Evolutionary conservation across 139 green algal species (phyloP), one percentile per base, ranked within the genome.

Genomic region (Ettlia oleoabundans): DNA sequence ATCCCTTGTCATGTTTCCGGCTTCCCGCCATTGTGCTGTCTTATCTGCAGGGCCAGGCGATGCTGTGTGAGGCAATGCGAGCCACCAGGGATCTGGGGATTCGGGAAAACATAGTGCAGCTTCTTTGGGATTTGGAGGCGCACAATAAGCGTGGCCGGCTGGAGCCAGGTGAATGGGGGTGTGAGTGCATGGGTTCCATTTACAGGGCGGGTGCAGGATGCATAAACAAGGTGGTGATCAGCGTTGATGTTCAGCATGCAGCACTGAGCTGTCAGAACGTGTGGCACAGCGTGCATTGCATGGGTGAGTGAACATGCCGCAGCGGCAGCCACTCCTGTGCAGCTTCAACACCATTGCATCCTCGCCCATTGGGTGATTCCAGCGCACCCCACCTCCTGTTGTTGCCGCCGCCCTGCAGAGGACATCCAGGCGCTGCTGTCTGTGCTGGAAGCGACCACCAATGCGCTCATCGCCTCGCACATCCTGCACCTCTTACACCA

Each of bases 51-150:
- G 84, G 84, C 30, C 78, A 72, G 42, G 37, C 76, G 24, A 82
- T 78, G 68, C 63, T 88, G 40, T 63, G 67, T 1, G 58, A 77
- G n/a, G 79, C 82, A 10, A 53, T 88, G 62, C 64, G 69, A 4
- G 40, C 76, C 24, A 80, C 73, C 19, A 43, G 28, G 28, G 68
- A 75, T 47, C n/a, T 84, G 37, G 72, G 75, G 58, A n/a, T 88
- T 8, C 62, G 67, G 32, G 80, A 88, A 58, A 41, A 72, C 73
- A 70, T 62, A 9, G 71, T 88, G 68, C 71, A 80, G 47, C 58
- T 88, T 47, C 79, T 88, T 52, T 88, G 84, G 84, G 84, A 88
- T 37, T 51, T 88, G 72, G 84, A 88, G 61, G 75, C 75, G 28
- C 38, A 41, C 55, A 61, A 71, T 51, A 51, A 52, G 28, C 38